Conservation (phyloP, 2,329 filamentous ascomycete genomes). For the Paramyrothecium roridum region DNA sequence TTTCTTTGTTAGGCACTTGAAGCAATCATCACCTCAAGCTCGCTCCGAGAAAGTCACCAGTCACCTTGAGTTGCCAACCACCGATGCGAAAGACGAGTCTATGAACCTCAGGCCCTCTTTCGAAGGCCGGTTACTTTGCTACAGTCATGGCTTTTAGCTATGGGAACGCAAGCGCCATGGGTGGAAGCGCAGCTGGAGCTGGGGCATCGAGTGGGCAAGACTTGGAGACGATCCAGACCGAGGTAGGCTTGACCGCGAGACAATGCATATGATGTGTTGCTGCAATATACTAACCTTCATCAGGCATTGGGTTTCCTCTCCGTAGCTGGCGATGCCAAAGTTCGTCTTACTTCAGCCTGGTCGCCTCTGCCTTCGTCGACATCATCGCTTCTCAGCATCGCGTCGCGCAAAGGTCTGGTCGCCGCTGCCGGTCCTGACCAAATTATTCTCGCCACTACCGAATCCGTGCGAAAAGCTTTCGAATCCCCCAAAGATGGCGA, state of each 20-base stretch:
- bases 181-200: slow-evolving; percentile 34
- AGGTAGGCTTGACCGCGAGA: slow-evolving; percentile 50
- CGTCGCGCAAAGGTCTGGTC: slow-evolving; percentile 74
- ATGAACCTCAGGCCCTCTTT: slow-evolving; percentile 21
- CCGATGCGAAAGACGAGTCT: slow-evolving; percentile 18
- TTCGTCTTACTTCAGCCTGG: slow-evolving; percentile 80
- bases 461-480: slow-evolving; percentile 75
- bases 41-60: slow-evolving; percentile 11
- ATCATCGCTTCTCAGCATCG: slow-evolving; percentile 80
- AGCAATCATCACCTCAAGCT: slow-evolving; percentile 9
- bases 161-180: slow-evolving; percentile 41
- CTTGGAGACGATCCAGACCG: slow-evolving; percentile 76
- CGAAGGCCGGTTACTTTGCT: slow-evolving; percentile 29
- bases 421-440: slow-evolving; percentile 83
- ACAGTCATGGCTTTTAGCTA: slow-evolving; percentile 65
- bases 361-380: slow-evolving; percentile 70
- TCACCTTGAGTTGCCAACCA: slow-evolving; percentile 3
- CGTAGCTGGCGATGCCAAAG: slow-evolving; percentile 75
- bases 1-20: background rate
- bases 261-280: slow-evolving; percentile 6
- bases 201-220: slow-evolving; percentile 53
- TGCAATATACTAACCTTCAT: slow-evolving; percentile 15
- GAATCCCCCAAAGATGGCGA: slow-evolving; percentile 55
- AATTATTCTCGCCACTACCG: slow-evolving; percentile 73
- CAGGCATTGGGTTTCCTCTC: slow-evolving; percentile 78